Evolutionary conservation across 495 filamentous ascomycete genomes (phyloP).

Genomic region (Penicillium dipodomyicola): DNA sequence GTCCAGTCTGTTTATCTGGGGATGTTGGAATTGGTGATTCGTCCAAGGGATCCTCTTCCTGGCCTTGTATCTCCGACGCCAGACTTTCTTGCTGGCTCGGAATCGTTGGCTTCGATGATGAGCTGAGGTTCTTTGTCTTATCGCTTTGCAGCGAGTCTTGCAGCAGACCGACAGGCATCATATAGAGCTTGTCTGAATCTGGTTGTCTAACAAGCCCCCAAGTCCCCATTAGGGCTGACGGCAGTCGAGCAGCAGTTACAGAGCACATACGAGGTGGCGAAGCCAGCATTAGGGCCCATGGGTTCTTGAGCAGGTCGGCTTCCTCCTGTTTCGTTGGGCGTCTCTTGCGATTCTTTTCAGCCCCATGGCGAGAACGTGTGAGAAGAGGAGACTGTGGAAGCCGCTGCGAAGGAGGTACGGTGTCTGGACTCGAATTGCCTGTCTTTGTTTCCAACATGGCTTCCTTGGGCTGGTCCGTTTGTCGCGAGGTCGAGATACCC

Average conservation of each 20-base stretch:
- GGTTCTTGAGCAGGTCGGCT: conserved; percentile 33
- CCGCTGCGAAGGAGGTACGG: conserved; percentile 31
- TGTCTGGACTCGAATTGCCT: neutral
- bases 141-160: conserved; percentile 27
- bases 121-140: neutral
- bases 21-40: neutral
- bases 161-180: conserved; percentile 54
- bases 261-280: conserved; percentile 61
- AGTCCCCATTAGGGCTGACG: conserved; percentile 60
- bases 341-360: conserved; percentile 27
- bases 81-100: neutral
- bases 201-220: conserved; percentile 60
- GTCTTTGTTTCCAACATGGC: neutral
- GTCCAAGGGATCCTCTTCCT: neutral
- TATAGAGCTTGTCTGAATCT: conserved; percentile 52
- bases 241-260: conserved; percentile 55
- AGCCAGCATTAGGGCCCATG: conserved; percentile 59
- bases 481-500: conserved; percentile 15
- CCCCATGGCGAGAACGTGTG: conserved; percentile 19
- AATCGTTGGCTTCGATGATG: neutral
- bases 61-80: too few relatives aligned
- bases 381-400: conserved; percentile 44
- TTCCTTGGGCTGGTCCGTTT: conserved; percentile 7
- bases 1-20: conserved; percentile 8
- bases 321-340: conserved; percentile 43